phyloP scores from a whole-genome alignment of 2,329 filamentous ascomycete species.

The Penicillium sp. region DNA sequence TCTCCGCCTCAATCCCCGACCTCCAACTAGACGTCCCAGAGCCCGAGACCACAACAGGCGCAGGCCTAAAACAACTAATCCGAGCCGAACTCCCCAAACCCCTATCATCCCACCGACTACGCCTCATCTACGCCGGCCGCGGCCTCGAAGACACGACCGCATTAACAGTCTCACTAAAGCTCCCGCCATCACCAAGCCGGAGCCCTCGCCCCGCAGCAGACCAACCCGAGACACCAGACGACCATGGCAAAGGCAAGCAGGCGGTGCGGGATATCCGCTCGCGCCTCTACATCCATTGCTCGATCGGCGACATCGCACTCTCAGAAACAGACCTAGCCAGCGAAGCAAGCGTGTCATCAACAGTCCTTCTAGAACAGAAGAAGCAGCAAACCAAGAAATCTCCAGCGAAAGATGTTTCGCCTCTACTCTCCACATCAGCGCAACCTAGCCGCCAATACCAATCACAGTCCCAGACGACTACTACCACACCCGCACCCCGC shows the following conservation, averaged over 20 bases:
- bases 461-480: slow-evolving; percentile 11
- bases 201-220: slow-evolving; percentile 29
- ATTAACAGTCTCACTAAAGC: slow-evolving; percentile 65
- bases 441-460: not conserved
- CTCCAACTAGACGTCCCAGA: slow-evolving; percentile 71
- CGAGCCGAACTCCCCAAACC: slow-evolving; percentile 65
- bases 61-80: slow-evolving; percentile 78
- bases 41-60: slow-evolving; percentile 67
- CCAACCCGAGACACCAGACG: slow-evolving; percentile 8
- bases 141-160: slow-evolving; percentile 73
- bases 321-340: slow-evolving; percentile 65
- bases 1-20: slow-evolving; percentile 81
- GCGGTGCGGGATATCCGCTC: slow-evolving; percentile 52
- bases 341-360: slow-evolving; percentile 54
- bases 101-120: slow-evolving; percentile 67
- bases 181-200: slow-evolving; percentile 56
- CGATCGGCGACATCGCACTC: slow-evolving; percentile 73
- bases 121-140: slow-evolving; percentile 86
- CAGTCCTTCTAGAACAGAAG: slow-evolving; percentile 22
- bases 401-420: not conserved
- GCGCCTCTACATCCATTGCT: slow-evolving; percentile 88
- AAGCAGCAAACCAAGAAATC: slow-evolving; percentile 3
- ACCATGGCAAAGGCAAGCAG: slow-evolving; percentile 63
- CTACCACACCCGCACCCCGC: slow-evolving; percentile 56
- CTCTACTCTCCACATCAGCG: slow-evolving; percentile 1